Base-by-base conservation (phyloP, 306 rosid genomes). In the Citrullus colocynthis region DNA sequence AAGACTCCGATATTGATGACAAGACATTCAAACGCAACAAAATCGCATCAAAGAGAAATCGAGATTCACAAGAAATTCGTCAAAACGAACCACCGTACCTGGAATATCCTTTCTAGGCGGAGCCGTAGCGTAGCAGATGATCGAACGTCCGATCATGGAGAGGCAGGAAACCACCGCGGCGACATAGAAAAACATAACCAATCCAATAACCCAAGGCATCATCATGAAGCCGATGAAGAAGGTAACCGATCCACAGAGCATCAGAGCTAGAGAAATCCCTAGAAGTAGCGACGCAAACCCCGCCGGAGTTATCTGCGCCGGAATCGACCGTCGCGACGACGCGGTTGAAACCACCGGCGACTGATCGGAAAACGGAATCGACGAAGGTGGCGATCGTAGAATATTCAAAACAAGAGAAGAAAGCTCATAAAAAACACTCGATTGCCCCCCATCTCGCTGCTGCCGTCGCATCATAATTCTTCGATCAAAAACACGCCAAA, bases 191-290 rank as follows among this genome's bases (percentile, higher is more conserved):
- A 96, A 69, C 96, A 91, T 86, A 1, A 87, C 83, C 86, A 96
- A 85, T 7, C 98, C 99, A 30, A 92, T 75, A 83, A 92, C 89
- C 99, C 97, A 96, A 0, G 99, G 97, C 98, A 96, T 91, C 83
- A 96, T 80, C 58, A 96, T 73, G 81, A 96, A 96, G 37, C 97
- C 98, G 44, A 96, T 80, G 48, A 96, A 87, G 86, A 96, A 96
- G 42, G 99, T 90, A n/a, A 96, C 91, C 44, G 97, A 92, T 60
- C 99, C 99, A 63, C 98, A 88, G 4, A 96, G 88, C 91, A 96
- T 96, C 90, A 96, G 74, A 51, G 99, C 82, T 82, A 91, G 78
- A 44, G 99, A 89, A 57, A 95, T 87, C 74, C 97, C 99, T 0
- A 95, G 56, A 59, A 95, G 87, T 65, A 95, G 78, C 63, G 93